Conservation (phyloP, 257 asterid species). For the Henckelia pumila region DNA sequence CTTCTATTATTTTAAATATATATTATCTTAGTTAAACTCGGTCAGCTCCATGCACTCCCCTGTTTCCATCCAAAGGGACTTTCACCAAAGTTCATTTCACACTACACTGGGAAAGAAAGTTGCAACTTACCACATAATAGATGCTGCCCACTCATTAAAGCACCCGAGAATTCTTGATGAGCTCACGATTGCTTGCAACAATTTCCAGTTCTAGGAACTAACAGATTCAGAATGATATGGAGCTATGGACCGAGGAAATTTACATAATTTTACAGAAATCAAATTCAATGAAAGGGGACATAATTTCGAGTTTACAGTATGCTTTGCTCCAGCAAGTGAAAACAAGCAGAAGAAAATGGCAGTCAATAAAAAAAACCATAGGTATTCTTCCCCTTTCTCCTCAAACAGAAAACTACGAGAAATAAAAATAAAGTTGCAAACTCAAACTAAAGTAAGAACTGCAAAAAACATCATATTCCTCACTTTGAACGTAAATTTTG, state of each 20-base stretch:
- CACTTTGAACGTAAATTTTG: no score
- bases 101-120: background rate
- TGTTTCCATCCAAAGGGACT: background rate
- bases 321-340: constrained; percentile 18
- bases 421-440: no score
- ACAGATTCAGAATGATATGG: background rate
- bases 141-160: background rate
- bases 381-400: constrained; percentile 27
- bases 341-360: constrained; percentile 12
- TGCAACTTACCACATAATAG: background rate
- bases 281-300: constrained; percentile 16
- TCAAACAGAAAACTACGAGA: constrained; percentile 20
- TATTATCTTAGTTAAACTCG: no score
- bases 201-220: background rate
- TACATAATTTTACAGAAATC: background rate
- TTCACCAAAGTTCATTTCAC: constrained; percentile 18
- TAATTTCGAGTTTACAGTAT: constrained; percentile 19
- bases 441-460: no score
- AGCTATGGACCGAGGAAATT: background rate
- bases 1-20: no score
- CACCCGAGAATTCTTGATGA: background rate
- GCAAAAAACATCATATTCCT: no score
- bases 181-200: background rate
- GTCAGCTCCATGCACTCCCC: constrained; percentile 10
- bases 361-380: constrained; percentile 17